These are phyloP conservation scores for Tolypocladium sp. DNA, from an alignment of 2,329 filamentous ascomycete genomes.

Conservation along the genomic window DNA sequence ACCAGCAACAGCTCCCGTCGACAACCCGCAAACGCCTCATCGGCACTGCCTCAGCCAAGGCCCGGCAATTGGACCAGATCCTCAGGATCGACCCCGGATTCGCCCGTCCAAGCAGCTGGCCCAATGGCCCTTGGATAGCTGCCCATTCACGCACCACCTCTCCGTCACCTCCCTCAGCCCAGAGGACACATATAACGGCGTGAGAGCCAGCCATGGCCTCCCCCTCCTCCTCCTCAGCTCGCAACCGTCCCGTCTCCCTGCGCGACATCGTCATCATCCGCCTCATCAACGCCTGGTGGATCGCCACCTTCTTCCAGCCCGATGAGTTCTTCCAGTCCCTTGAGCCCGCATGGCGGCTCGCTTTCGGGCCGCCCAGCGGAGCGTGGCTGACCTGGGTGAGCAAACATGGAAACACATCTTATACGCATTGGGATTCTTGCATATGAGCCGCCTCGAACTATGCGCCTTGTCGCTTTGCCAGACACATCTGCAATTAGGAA, in stretches of 20 bases:
- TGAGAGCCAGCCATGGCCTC: neutral
- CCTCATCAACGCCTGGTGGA: conserved; percentile 66
- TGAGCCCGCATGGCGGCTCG: conserved; percentile 86
- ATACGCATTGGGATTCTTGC: conserved; percentile 5
- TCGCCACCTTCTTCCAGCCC: conserved; percentile 92
- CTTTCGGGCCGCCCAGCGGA: conserved; percentile 67
- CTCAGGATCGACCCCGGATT: neutral
- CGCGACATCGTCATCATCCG: conserved; percentile 55
- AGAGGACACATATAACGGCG: neutral
- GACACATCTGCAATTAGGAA: neutral
- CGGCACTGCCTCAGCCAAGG: neutral
- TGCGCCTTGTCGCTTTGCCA: neutral
- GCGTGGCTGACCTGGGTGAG: conserved; percentile 95
- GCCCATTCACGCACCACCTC: neutral
- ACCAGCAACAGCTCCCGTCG: neutral
- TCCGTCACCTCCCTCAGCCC: neutral
- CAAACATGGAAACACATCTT: neutral
- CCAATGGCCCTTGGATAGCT: neutral
- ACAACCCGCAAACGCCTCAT: neutral
- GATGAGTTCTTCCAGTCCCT: conserved; percentile 96
- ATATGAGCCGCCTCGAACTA: neutral
- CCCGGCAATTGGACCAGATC: neutral
- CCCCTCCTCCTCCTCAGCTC: conserved; percentile 1
- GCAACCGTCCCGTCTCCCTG: conserved; percentile 16
- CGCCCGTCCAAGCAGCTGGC: neutral